These are phyloP conservation scores for Pelargonium nanum DNA, from an alignment of 345 rosid species.

Conservation along the genomic window DNA sequence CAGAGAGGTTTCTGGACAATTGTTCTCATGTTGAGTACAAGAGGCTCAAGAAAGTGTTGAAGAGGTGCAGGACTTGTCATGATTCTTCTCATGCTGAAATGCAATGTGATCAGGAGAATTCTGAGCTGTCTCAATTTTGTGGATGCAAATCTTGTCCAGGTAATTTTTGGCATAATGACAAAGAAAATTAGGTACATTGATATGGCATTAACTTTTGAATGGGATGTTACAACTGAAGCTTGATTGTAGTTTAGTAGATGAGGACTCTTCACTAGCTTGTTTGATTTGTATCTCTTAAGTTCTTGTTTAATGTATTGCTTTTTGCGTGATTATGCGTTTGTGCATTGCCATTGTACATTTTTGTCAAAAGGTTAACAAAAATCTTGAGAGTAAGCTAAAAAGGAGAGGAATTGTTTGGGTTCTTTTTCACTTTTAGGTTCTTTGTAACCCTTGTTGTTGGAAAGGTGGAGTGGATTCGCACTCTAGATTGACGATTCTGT, in stretches of 20 bases:
- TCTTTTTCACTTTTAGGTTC: no score
- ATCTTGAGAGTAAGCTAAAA: no score
- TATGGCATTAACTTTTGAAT: no score
- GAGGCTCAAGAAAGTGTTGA: slow-evolving; percentile 72
- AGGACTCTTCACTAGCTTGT: neutral
- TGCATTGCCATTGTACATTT: neutral
- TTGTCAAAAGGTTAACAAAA: neutral
- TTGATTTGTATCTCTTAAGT: no score
- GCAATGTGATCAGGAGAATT: slow-evolving; percentile 13
- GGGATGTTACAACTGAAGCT: neutral
- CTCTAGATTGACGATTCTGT: neutral
- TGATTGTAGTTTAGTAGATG: neutral
- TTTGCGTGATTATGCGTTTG: neutral
- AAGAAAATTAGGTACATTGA: no score
- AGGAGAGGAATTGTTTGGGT: neutral
- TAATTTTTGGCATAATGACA: slow-evolving; percentile 24
- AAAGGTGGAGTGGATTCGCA: neutral
- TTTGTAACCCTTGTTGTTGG: neutral
- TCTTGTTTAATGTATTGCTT: no score
- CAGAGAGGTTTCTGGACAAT: slow-evolving; percentile 41
- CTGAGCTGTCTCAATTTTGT: slow-evolving; percentile 14
- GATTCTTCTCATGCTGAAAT: slow-evolving; percentile 12
- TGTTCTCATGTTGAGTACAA: slow-evolving; percentile 77
- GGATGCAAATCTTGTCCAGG: slow-evolving; percentile 56
- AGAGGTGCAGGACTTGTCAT: slow-evolving; percentile 53